phyloP scores from a whole-genome alignment of 176 grass and related monocot genomes.

The Pontederia paniculata region DNA sequence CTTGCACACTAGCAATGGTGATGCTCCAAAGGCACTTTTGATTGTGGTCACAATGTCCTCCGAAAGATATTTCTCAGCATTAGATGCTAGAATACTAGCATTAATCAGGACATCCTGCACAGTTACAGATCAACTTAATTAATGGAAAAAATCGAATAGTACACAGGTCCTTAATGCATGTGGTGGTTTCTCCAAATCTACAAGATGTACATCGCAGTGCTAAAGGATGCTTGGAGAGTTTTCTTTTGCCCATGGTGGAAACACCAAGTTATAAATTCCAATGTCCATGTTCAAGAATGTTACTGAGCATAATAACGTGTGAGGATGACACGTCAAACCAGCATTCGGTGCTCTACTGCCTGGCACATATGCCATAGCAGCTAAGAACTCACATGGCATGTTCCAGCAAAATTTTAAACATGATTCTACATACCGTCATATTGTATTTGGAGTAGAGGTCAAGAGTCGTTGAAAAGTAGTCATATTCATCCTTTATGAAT shows the following conservation, averaged over 20 bases:
- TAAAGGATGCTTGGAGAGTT: too few species aligned
- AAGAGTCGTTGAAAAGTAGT: conserved; percentile 72
- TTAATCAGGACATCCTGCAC: conserved; percentile 54
- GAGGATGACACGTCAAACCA: too few species aligned
- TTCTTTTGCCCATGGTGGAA: too few species aligned
- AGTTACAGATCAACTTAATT: neutral
- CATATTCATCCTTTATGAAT: conserved; percentile 77
- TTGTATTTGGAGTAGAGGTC: conserved; percentile 84
- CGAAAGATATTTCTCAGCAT: conserved; percentile 44
- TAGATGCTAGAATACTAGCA: conserved; percentile 37
- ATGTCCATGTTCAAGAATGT: too few species aligned
- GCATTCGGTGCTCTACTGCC: too few species aligned
- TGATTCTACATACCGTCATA: conserved; percentile 37
- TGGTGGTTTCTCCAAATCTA: too few species aligned
- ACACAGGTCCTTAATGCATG: too few species aligned
- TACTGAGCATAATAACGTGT: too few species aligned
- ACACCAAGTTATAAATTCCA: too few species aligned
- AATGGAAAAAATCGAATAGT: neutral
- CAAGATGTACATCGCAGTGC: too few species aligned
- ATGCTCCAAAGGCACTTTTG: conserved; percentile 53
- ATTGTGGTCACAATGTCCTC: conserved; percentile 42
- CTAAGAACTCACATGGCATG: too few species aligned
- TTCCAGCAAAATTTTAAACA: neutral
- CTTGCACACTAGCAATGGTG: conserved; percentile 54
- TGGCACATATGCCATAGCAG: too few species aligned